Conservation (phyloP, 148 eudicot genomes). For the Camellia lanceoleosa region DNA sequence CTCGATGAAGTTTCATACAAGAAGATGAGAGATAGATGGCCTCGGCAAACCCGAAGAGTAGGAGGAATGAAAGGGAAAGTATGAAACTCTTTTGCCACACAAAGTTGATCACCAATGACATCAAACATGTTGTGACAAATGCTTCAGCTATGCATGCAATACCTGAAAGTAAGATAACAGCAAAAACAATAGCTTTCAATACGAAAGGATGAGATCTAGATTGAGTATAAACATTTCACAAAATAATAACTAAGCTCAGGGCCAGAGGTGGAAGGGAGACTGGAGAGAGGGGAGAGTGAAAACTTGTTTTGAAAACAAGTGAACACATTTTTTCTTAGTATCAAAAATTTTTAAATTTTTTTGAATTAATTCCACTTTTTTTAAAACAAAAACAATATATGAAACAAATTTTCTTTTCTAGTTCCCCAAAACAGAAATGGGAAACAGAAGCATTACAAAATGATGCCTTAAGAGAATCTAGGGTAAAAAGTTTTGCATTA, state of each 20-base stretch:
- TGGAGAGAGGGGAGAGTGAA: too few species aligned
- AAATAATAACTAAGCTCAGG: not conserved
- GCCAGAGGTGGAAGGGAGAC: not conserved
- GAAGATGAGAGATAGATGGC: slow-evolving; percentile 39
- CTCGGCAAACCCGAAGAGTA: slow-evolving; percentile 38
- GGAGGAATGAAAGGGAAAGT: slow-evolving; percentile 25
- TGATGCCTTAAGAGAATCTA: too few species aligned
- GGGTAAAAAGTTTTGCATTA: too few species aligned
- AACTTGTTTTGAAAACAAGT: too few species aligned
- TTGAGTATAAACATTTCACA: not conserved
- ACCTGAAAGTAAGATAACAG: slow-evolving; percentile 27
- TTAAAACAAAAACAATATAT: too few species aligned
- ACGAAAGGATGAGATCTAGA: not conserved
- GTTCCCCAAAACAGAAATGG: too few species aligned
- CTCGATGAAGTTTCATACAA: slow-evolving; percentile 27
- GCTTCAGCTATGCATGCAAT: slow-evolving; percentile 37
- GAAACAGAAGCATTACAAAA: too few species aligned
- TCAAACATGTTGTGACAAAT: slow-evolving; percentile 38
- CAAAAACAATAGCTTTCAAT: not conserved
- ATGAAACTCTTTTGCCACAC: slow-evolving; percentile 35
- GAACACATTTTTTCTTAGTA: too few species aligned
- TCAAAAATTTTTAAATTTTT: too few species aligned
- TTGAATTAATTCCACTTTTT: too few species aligned
- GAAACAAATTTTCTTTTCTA: too few species aligned
- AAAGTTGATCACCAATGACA: slow-evolving; percentile 38